These are phyloP conservation scores for Pseudopithomyces chartarum DNA, from an alignment of 2,329 filamentous ascomycete species.

Conservation along the genomic window DNA sequence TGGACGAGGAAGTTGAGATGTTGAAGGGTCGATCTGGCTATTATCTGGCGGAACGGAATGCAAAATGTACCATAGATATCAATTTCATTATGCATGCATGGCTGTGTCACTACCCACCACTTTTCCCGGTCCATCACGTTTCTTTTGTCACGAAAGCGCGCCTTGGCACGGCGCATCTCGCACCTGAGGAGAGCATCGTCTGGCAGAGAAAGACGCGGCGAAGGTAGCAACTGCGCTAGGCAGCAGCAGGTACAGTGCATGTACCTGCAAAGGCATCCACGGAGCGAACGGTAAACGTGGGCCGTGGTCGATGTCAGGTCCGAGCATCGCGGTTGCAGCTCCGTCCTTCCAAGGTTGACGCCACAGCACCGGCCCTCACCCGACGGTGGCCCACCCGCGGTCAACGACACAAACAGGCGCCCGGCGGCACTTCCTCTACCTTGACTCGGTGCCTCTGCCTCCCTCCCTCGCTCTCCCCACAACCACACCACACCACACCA, in stretches of 20 bases:
- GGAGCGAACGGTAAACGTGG: background rate
- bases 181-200: background rate
- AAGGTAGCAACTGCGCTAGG: background rate
- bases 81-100: slow-evolving; percentile 8
- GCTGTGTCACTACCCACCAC: slow-evolving; percentile 12
- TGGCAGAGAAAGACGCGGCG: background rate
- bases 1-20: slow-evolving; percentile 5
- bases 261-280: background rate
- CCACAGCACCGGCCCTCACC: slow-evolving; percentile 5
- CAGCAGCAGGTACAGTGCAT: background rate
- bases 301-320: background rate
- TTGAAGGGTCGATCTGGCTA: slow-evolving; percentile 5
- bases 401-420: background rate
- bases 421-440: too few relatives aligned
- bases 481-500: background rate
- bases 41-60: slow-evolving; percentile 14
- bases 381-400: background rate
- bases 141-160: slow-evolving; percentile 6
- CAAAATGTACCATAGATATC: slow-evolving; percentile 29
- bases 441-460: background rate
- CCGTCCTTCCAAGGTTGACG: slow-evolving; percentile 21
- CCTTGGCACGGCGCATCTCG: slow-evolving; percentile 3
- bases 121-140: slow-evolving; percentile 15
- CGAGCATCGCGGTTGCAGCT: slow-evolving; percentile 10
- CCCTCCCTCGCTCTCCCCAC: slow-evolving; percentile 1